Evolutionary conservation across 2,329 filamentous ascomycete genomes (phyloP).

Genomic region (Botryotinia convoluta): DNA sequence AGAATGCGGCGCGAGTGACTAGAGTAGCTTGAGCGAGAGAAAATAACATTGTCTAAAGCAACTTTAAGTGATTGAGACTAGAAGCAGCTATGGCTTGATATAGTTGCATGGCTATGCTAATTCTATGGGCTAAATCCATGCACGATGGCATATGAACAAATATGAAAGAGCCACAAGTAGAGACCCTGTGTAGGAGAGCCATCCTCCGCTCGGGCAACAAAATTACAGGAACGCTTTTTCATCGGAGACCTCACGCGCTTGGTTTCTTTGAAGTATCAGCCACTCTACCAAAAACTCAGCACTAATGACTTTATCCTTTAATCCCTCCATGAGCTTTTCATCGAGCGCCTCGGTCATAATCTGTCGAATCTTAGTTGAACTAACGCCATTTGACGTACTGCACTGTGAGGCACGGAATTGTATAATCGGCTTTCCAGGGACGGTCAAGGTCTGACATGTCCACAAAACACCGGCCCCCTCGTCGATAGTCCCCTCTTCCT

Average conservation of each 20-base stretch:
- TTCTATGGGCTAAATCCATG: not conserved
- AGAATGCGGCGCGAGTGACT: rapidly evolving
- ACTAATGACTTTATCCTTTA: conserved; percentile 5
- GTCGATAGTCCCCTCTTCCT: not conserved
- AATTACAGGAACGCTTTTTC: not conserved
- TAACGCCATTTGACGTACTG: conserved; percentile 1
- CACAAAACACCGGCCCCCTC: not conserved
- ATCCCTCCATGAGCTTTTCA: not conserved
- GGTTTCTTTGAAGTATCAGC: not conserved
- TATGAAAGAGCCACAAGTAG: no score
- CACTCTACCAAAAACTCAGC: not conserved
- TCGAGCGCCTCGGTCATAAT: not conserved
- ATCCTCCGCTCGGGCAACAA: not conserved
- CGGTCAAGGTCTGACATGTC: not conserved
- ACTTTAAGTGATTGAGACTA: no score
- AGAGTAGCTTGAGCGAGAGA: not conserved
- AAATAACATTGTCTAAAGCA: not conserved
- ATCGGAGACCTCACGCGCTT: not conserved
- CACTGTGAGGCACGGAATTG: not conserved
- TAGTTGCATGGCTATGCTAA: no score
- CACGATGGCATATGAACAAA: not conserved
- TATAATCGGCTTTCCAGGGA: not conserved
- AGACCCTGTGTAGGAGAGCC: no score
- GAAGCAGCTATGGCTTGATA: no score
- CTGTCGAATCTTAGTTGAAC: conserved; percentile 5